Percentiles rank a stretch among this genome's conserved stretches.
Evolutionary conservation across 164 flowering plant genomes (phyloP).

Genomic region (Santalum album): DNA sequence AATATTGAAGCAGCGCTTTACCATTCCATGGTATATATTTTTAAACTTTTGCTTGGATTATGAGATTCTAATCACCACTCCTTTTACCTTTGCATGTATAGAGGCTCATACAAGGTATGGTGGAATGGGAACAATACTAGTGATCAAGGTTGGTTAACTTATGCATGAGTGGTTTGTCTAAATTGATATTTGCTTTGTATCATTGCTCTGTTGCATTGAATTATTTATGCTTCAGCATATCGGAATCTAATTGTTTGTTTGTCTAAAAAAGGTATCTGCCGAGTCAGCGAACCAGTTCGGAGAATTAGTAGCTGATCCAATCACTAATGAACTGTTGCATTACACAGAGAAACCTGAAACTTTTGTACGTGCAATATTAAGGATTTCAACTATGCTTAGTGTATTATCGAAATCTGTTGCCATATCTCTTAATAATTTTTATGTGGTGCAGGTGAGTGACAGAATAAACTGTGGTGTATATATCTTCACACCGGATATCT

Average conservation of each 20-base stretch:
- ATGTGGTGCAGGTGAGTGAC: slow-evolving; percentile 74
- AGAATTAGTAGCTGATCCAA: slow-evolving; percentile 87
- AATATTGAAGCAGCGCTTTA: too few species aligned
- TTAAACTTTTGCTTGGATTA: background rate
- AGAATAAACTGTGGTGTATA: slow-evolving; percentile 95
- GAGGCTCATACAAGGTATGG: slow-evolving; percentile 83
- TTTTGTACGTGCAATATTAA: slow-evolving; percentile 53
- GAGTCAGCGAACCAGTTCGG: slow-evolving; percentile 93
- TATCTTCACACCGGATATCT: slow-evolving; percentile 83
- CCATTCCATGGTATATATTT: too few species aligned
- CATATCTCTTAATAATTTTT: background rate
- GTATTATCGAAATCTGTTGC: background rate
- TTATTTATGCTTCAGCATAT: background rate
- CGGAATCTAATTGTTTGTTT: background rate
- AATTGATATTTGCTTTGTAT: background rate
- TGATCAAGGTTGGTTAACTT: slow-evolving; percentile 61
- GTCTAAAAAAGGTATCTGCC: slow-evolving; percentile 69
- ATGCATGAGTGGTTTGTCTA: background rate
- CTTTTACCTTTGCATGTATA: slow-evolving; percentile 21
- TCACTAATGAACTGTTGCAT: slow-evolving; percentile 82
- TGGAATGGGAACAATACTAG: slow-evolving; percentile 92
- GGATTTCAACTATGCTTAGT: background rate
- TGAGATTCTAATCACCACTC: slow-evolving; percentile 2
- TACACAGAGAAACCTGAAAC: slow-evolving; percentile 98
- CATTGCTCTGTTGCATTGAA: background rate